Percentiles rank a stretch among this genome's conserved stretches.
These are phyloP conservation scores for Carex kokanica DNA, from an alignment of 176 grass and related monocot species.

Conservation along the genomic window DNA sequence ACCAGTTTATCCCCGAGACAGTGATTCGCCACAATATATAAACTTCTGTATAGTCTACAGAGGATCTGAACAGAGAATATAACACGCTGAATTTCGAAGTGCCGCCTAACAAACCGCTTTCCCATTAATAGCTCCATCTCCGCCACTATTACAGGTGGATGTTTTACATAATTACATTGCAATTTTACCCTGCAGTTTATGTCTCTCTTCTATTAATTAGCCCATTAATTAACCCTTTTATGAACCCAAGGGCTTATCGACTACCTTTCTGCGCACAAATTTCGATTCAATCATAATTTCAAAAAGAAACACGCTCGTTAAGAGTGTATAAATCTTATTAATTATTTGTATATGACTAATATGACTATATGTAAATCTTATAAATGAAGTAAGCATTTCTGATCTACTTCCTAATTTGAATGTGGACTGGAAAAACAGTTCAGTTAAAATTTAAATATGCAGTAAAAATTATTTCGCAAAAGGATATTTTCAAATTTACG, in stretches of 20 bases:
- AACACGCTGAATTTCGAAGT: neutral
- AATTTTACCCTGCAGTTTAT: neutral
- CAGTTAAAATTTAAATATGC: neutral
- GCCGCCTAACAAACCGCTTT: neutral
- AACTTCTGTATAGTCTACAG: neutral
- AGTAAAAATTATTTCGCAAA: neutral
- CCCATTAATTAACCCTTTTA: neutral
- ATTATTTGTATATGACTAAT: neutral
- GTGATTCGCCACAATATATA: neutral
- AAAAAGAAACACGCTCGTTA: neutral
- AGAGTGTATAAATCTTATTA: neutral
- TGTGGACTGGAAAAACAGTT: neutral
- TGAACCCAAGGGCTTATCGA: too few relatives aligned
- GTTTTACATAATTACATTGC: neutral
- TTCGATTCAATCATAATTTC: neutral
- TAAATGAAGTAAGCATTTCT: neutral
- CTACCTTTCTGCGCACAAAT: neutral
- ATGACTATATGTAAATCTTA: neutral
- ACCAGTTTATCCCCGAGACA: neutral
- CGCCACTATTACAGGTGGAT: neutral
- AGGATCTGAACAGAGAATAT: neutral
- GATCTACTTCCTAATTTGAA: neutral
- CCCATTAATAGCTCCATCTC: neutral
- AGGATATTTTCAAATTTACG: neutral
- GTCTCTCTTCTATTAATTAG: neutral